Percentiles rank a stretch among this genome's conserved stretches.
phyloP scores from a whole-genome alignment of 2,329 filamentous ascomycete species.

The Verticillium longisporum region DNA sequence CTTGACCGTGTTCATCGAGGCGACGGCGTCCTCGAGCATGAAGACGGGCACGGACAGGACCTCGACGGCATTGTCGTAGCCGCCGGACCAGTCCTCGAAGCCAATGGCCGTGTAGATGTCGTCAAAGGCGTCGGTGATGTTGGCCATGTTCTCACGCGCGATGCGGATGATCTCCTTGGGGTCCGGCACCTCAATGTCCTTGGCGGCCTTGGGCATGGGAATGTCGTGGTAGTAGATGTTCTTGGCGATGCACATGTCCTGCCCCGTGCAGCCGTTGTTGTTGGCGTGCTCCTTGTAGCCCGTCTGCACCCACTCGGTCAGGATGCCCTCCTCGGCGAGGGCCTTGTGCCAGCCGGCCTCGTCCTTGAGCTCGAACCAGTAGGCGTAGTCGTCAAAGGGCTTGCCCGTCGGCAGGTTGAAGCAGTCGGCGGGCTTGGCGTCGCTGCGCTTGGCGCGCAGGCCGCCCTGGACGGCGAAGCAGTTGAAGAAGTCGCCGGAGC shows the following conservation, averaged over 20 bases:
- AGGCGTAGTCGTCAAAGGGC: too few species aligned
- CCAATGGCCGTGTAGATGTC: background rate
- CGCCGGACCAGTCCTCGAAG: background rate
- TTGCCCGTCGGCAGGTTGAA: background rate
- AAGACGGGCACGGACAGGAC: constrained; percentile 2
- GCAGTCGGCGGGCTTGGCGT: background rate
- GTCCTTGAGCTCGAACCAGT: background rate
- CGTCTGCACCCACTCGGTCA: background rate
- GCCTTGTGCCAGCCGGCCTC: constrained; percentile 1
- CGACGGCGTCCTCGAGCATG: constrained; percentile 1
- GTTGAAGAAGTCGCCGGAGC: background rate
- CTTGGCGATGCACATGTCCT: too few species aligned
- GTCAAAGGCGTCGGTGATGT: background rate
- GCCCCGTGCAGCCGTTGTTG: too few species aligned
- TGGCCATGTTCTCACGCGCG: background rate
- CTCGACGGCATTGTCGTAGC: constrained; percentile 1
- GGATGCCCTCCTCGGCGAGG: background rate
- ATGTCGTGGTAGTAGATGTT: background rate
- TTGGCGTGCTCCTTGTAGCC: background rate
- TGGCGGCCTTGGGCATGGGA: background rate
- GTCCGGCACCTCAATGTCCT: constrained; percentile 1
- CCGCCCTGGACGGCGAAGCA: background rate
- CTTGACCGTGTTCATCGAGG: background rate
- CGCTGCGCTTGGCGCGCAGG: background rate
- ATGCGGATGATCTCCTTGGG: constrained; percentile 4